A percentile compares a stretch with the other conserved stretches of the same genome.
phyloP scores from a whole-genome alignment of 805 yeast species.

The Candida ficus region DNA sequence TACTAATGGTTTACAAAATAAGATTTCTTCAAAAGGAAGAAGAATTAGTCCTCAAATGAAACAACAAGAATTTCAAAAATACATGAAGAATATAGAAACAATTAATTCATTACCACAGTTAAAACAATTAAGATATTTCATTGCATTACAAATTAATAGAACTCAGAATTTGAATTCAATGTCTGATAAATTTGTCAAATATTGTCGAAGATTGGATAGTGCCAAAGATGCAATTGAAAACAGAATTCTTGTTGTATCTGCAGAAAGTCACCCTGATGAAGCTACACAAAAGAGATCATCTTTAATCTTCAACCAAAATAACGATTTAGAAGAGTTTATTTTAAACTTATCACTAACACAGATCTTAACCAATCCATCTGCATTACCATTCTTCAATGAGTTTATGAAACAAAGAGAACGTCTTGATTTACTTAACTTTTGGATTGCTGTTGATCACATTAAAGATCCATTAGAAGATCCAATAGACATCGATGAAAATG shows the following conservation, averaged over 20 bases:
- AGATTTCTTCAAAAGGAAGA: conserved; percentile 15
- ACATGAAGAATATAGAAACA: conserved; percentile 30
- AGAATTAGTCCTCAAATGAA: conserved; percentile 36
- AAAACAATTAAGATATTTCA: conserved; percentile 42
- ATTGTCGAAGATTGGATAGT: conserved; percentile 27
- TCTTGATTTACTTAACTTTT: conserved; percentile 48
- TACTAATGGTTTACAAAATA: not conserved
- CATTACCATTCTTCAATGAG: conserved; percentile 45
- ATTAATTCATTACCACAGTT: conserved; percentile 37
- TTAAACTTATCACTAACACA: conserved; percentile 32
- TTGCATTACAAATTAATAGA: conserved; percentile 43
- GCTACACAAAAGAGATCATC: conserved; percentile 4
- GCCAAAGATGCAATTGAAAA: conserved; percentile 28
- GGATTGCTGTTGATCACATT: conserved; percentile 62
- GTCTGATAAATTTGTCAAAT: conserved; percentile 23
- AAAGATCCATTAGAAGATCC: conserved; percentile 63
- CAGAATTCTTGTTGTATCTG: conserved; percentile 24
- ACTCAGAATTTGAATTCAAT: conserved; percentile 28
- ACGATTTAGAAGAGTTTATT: conserved; percentile 22
- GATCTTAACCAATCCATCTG: conserved; percentile 43
- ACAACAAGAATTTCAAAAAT: conserved; percentile 35
- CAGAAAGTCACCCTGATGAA: conserved; percentile 6
- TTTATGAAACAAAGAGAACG: conserved; percentile 49
- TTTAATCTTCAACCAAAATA: conserved; percentile 5
- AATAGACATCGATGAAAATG: conserved; percentile 24